Base-by-base conservation (phyloP, 257 asterid species). In the Knoxia roxburghii region DNA sequence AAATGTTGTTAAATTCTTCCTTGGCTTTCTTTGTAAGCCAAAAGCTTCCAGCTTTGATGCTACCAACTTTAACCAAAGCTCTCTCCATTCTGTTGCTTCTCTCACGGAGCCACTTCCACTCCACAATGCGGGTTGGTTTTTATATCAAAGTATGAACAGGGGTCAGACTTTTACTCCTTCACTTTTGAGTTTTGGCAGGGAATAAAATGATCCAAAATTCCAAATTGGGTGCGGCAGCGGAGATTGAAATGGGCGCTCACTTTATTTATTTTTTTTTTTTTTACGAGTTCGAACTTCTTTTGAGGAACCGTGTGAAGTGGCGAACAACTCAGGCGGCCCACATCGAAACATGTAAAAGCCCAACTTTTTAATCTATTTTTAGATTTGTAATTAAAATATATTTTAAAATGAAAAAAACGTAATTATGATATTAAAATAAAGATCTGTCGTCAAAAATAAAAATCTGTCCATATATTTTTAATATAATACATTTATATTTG, bases 11-110 rank as follows among this genome's bases (percentile, higher is more conserved):
- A 77, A 92, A 73, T 81, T 92, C 98, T 83, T 89, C 81, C 78
- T 89, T 92, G 50, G 98, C 95, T 77, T 86, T 92, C 82, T 87
- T 84, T 33, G 97, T 84, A 54, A 89, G 90, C 96, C 96, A 89
- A 62, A 87, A 87, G 73, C 93, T 79, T 35, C 89, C 78, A 51
- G 89, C 85, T 82, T 92, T 92, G 0, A 92, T 57, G 87, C 97
- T 92, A 49, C 84, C 98, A 45, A 87, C 93, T 83, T 76, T 89
- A 15, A 78, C 76, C 79, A 92, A 64, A 33, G 91, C 95, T 81
- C 85, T 92, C 89, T 92, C 98, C 98, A 92, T 81, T 70, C 18
- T 74, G 65, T 50, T 37, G 6, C 51, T 33, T 33, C 37, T 50
- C 51, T 35, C 32, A 46, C 43, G 6, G 14, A 48, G 23, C 39